Base-by-base conservation (phyloP, 2,329 filamentous ascomycete species). In the Talaromyces sp. region DNA sequence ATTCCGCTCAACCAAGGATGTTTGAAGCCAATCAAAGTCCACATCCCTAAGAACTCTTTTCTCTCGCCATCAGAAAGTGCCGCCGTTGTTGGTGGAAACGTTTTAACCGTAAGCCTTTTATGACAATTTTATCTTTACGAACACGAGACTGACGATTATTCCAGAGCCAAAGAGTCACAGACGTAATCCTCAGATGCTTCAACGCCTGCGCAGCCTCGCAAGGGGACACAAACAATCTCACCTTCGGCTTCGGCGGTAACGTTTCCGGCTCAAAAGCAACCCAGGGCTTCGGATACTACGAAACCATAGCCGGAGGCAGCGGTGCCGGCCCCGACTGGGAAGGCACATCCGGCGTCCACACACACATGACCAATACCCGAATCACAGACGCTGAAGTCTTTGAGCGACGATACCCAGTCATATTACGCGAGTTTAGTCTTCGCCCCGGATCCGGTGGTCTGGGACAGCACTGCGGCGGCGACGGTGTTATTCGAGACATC, bases 1-100 rank as follows among this genome's bases (percentile, higher is more conserved):
- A 93, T 94, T 7, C 91, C 91, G 0, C 83, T 94, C 3, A 94
- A 94, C 78, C 91, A 94, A 79, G 91, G 91, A 66, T 94, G 91
- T 70, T 81, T 94, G 1, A 86, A 86, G 61, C 91, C 91, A 0
- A 89, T 93, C 70, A 81, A 85, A 54, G 88, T 93, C 71, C 82
- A 82, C 59, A 92, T 93, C 66, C 91, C 91, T 0, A 84, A 86
- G 15, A 84, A 86, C 67, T 89, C 86, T 11, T 88, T 94, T 73
- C 85, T 94, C 22, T 88, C 85, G 0, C 91, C 91, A 0, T 90
- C 88, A 0, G 86, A 87, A 71, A 86, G 86, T 59, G 90, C 91
- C 0, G 91, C 91, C 1, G 90, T 93, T 1, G 90, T 92, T 0
- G 91, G 90, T 61, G 90, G 91, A 63, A 94, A 93, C 72, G 89